Base-by-base conservation (phyloP, 2,329 filamentous ascomycete species). In the Aspergillus viridinutans region DNA sequence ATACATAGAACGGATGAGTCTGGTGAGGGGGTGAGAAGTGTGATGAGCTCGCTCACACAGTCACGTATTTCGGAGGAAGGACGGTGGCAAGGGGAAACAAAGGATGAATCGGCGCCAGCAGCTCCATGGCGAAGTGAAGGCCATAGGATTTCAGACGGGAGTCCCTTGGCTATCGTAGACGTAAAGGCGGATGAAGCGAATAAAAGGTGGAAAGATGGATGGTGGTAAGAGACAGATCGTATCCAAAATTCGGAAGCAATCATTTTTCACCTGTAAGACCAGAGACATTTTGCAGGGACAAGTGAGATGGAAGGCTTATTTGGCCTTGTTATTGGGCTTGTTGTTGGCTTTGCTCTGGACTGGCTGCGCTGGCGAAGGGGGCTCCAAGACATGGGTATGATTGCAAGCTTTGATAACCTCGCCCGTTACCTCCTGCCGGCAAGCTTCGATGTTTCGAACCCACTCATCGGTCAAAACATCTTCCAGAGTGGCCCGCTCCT, bases 391-490 rank as follows among this genome's bases (percentile, higher is more conserved):
- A 70, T 99, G 94, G 1, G 83, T 86, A 73, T 99, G 94, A 52
- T 90, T 88, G 9, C 85, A 81, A 2, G 89, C 90, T 50, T 83
- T 85, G 58, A 90, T 79, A 17, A 96, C 83, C 50, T 82, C 80
- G 1, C 92, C 91, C 25, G 85, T 86, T 54, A 89, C 81, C 69
- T 96, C 81, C 67, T 87, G 93, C 61, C 87, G 83, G 73, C 94
- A 99, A 45, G 96, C 91, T 21, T 89, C 80, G 32, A 90, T 90
- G 66, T 88, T 87, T 50, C 86, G 85, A n/a, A 97, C 86, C 94
- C 94, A 99, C 17, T 88, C 86, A 70, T 99, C 93, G 23, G 87
- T 83, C 52, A 97, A 76, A 20, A 99, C 90, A 68, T 99, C 92
- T 25, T 88, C 82, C 79, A 99, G 88, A 2, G 84, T 90, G 2